Conservation (phyloP, 1,284 basidiomycete genomes). For the Tetrapyrgos nigripes region DNA sequence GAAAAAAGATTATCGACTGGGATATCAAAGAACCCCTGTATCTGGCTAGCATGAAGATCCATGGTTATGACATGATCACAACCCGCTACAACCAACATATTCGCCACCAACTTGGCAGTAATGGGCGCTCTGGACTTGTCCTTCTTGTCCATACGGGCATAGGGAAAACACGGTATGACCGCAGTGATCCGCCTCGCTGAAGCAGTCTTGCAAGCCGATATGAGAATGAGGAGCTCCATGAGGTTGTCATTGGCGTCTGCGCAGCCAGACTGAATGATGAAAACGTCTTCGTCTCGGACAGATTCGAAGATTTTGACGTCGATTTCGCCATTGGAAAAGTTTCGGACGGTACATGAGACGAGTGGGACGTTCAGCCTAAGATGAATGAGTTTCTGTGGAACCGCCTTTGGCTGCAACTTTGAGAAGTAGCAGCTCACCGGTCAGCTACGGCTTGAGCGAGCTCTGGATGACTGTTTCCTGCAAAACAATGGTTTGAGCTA, state of each 20-base stretch:
- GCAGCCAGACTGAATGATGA: slow-evolving; percentile 91
- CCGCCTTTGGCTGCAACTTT: slow-evolving; percentile 47
- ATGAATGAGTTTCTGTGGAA: slow-evolving; percentile 49
- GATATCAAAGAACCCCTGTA: slow-evolving; percentile 99
- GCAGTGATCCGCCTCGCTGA: slow-evolving; percentile 97
- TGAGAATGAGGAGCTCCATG: slow-evolving; percentile 92
- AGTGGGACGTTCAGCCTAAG: slow-evolving; percentile 89
- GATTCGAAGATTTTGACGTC: slow-evolving; percentile 94
- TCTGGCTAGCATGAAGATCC: slow-evolving; percentile 98
- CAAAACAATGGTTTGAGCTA: slow-evolving; percentile 22
- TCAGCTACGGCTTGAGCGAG: slow-evolving; percentile 94
- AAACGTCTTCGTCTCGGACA: slow-evolving; percentile 96
- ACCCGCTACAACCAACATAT: slow-evolving; percentile 96
- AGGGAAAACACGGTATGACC: slow-evolving; percentile 98
- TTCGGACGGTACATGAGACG: slow-evolving; percentile 91
- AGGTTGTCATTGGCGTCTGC: slow-evolving; percentile 84
- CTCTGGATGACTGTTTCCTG: slow-evolving; percentile 98
- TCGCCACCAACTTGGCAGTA: slow-evolving; percentile 97
- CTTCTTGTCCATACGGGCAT: slow-evolving; percentile 98
- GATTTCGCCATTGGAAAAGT: slow-evolving; percentile 96
- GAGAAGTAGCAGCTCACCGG: slow-evolving; percentile 78
- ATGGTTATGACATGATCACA: slow-evolving; percentile 99
- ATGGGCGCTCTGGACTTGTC: slow-evolving; percentile 97
- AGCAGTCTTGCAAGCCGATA: slow-evolving; percentile 96
- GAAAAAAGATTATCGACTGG: slow-evolving; percentile 97